These are phyloP conservation scores for Aegilops longissima DNA, from an alignment of 176 grass and related monocot genomes.

Conservation along the genomic window DNA sequence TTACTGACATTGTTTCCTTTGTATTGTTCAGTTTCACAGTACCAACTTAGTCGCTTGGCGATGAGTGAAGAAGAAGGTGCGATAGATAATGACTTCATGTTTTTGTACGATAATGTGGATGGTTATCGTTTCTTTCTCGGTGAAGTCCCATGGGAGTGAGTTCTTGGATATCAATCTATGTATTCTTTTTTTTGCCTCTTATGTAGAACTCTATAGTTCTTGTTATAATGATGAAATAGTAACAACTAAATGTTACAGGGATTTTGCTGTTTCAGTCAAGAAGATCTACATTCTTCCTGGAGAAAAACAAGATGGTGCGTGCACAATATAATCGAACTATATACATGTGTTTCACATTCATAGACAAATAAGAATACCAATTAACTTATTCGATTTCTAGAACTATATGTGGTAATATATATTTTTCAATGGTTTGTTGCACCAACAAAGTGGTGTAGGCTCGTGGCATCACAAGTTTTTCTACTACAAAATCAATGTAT, in stretches of 20 bases:
- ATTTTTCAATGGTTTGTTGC: not conserved
- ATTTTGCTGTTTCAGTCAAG: slow-evolving; percentile 35
- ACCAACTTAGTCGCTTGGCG: slow-evolving; percentile 22
- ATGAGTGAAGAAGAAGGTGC: slow-evolving; percentile 18
- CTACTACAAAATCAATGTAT: not conserved
- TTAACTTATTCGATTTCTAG: not conserved
- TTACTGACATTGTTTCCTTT: not conserved
- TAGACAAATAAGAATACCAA: not conserved
- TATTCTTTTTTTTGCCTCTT: not conserved
- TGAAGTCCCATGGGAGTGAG: slow-evolving; percentile 49
- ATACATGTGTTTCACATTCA: not conserved
- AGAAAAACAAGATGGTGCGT: slow-evolving; percentile 34
- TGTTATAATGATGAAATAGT: not conserved
- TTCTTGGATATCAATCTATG: not conserved
- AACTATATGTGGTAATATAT: not conserved
- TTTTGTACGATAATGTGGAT: slow-evolving; percentile 30
- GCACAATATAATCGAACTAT: not conserved
- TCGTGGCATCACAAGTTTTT: not conserved
- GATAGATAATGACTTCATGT: slow-evolving; percentile 9
- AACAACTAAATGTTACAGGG: slow-evolving; percentile 8
- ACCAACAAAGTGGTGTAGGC: not conserved
- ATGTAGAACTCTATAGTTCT: not conserved
- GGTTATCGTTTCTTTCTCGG: slow-evolving; percentile 44
- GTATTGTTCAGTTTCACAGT: slow-evolving; percentile 29
- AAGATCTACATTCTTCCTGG: slow-evolving; percentile 43